Conservation (phyloP, 495 filamentous ascomycete species). For the Chaetomium cochliodes region DNA sequence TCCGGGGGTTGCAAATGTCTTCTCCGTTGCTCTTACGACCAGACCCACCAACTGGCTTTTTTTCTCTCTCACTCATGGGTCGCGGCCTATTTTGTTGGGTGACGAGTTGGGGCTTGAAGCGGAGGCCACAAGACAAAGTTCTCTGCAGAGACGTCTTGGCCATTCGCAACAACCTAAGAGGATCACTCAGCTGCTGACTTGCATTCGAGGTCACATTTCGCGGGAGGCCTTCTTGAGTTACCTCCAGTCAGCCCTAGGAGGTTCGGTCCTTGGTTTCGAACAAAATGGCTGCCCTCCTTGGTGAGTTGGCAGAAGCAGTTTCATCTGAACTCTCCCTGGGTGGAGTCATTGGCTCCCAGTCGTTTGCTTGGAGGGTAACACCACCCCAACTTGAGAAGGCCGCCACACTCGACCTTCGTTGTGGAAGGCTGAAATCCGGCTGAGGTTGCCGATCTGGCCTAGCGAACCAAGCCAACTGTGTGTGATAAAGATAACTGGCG, state of each 20-base stretch:
- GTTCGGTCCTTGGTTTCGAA: background rate
- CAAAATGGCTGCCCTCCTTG: constrained; percentile 32
- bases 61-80: background rate
- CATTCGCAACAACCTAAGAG: background rate
- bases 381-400: background rate
- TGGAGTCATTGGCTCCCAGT: constrained; percentile 27
- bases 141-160: constrained; percentile 2
- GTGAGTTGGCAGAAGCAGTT: constrained; percentile 36
- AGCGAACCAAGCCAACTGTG: no score
- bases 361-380: background rate
- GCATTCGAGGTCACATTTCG: background rate
- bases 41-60: background rate
- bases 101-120: background rate
- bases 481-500: background rate
- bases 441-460: background rate
- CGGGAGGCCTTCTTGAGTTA: background rate
- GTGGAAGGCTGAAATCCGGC: background rate
- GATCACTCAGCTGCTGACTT: constrained; percentile 17
- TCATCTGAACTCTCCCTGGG: constrained; percentile 20
- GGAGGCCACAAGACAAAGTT: constrained; percentile 5
- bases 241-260: constrained; percentile 6
- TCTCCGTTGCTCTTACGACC: background rate
- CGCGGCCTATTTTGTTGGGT: background rate
- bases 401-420: constrained; percentile 1
- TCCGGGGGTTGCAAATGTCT: background rate